phyloP scores from a whole-genome alignment of 176 grass and related monocot species.

The Musa acuminata region DNA sequence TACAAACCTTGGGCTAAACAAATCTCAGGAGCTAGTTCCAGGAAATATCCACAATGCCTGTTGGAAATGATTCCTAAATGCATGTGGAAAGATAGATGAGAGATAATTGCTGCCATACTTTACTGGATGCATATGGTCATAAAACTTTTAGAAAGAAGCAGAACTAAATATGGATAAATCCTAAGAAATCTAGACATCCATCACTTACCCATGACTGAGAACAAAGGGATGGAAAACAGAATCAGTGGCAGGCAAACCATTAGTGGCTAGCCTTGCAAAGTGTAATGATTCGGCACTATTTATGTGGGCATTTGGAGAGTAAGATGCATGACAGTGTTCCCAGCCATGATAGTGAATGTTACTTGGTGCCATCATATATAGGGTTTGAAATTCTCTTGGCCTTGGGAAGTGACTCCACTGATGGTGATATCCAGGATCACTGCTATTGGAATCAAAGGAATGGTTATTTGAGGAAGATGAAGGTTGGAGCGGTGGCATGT shows the following conservation, averaged over 20 bases:
- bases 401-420: conserved; percentile 46
- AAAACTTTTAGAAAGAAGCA: background rate
- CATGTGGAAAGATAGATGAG: no score
- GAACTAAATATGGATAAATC: background rate
- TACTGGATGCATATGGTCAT: no score
- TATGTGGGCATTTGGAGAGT: conserved; percentile 30
- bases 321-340: conserved; percentile 42
- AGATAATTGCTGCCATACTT: no score
- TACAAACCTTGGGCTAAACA: no score
- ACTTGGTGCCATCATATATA: conserved; percentile 32
- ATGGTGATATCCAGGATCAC: conserved; percentile 41
- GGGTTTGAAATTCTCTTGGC: conserved; percentile 38
- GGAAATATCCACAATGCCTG: no score
- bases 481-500: conserved; percentile 45
- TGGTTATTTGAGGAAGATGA: conserved; percentile 45
- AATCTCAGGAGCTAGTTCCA: no score
- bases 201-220: background rate
- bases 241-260: no score
- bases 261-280: conserved; percentile 11
- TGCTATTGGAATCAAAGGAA: conserved; percentile 38
- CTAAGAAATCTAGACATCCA: background rate
- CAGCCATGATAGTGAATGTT: conserved; percentile 59
- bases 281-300: conserved; percentile 37
- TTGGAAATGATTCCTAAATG: no score
- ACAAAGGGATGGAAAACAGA: no score